Base-by-base conservation (phyloP, 345 rosid genomes). In the Arabidopsis arenosa region DNA sequence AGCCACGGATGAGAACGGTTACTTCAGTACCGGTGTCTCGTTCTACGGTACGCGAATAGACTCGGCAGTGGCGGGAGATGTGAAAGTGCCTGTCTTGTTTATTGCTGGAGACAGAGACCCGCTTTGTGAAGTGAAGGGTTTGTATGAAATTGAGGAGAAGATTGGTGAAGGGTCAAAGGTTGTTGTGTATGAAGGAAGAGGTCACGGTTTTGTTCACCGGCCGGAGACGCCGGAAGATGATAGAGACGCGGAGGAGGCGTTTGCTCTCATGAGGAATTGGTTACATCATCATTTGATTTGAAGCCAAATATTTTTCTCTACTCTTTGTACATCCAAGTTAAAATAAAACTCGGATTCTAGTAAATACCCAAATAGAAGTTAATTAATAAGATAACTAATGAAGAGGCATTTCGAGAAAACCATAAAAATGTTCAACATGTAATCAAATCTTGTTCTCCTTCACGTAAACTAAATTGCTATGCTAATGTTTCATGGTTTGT, bases 41-140 rank as follows among this genome's bases (percentile, higher is more conserved):
- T 91, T 94, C 75, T 94, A 91, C 14, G 97, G 98, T 0, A 94
- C 95, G 7, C 88, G 93, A 73, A 90, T 94, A 47, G 84, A 91
- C 74, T 69, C 80, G 9, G 65, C 75, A 5, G 57, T 75, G 3
- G 87, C 88, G 3, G 79, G 85, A 8, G 41, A 77, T 2, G 60
- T 90, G 17, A 85, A 83, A 69, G 93, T 85, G 6, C 98, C 98
- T 2, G 84, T 91, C 26, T 69, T 91, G 86, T 83, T 88, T 60
- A 82, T 94, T 77, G 68, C 92, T 7, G 97, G 98, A 47, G 96
- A 90, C 37, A 49, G 57, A 9, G 97, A 94, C 79, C 88, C 87
- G 2, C 93, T 87, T 13, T 94, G 98, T 47, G 63, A 84, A 0
- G 85, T 87, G 21, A 69, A 76, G 10, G 61, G 72, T 18, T 72